These are phyloP conservation scores for Trichoderma polysporum DNA, from an alignment of 2,329 filamentous ascomycete species.

Conservation along the genomic window DNA sequence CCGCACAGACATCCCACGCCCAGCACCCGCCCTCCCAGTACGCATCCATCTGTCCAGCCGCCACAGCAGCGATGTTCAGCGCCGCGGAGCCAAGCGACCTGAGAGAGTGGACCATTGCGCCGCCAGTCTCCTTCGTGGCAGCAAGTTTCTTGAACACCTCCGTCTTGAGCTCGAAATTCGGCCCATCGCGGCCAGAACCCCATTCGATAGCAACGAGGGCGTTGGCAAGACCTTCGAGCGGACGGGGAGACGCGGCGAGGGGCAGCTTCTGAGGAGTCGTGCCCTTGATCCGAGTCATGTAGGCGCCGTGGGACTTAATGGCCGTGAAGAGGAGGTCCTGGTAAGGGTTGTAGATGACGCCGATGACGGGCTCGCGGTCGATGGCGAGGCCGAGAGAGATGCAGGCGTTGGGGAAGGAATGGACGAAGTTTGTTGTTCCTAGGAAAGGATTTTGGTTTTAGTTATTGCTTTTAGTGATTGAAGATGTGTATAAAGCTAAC, in stretches of 20 bases:
- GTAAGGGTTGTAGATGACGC: conserved; percentile 80
- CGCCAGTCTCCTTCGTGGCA: conserved; percentile 59
- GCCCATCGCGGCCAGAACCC: conserved; percentile 66
- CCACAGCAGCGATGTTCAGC: conserved; percentile 71
- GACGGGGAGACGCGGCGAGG: conserved; percentile 48
- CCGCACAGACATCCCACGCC: conserved; percentile 83
- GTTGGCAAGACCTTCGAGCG: conserved; percentile 59
- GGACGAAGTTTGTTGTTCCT: conserved; percentile 74
- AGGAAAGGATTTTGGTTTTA: not conserved
- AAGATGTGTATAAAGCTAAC: too few species aligned
- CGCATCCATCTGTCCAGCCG: conserved; percentile 67
- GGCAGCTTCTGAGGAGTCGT: conserved; percentile 41
- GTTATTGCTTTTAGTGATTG: not conserved
- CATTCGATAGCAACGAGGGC: conserved; percentile 71
- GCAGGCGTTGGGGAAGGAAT: conserved; percentile 71
- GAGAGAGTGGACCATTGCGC: conserved; percentile 74
- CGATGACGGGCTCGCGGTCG: conserved; percentile 60
- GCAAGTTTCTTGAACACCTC: conserved; percentile 63
- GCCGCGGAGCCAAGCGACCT: conserved; percentile 72
- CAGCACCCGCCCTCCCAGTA: conserved; percentile 86
- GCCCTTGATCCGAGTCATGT: conserved; percentile 47
- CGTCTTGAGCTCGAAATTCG: conserved; percentile 69
- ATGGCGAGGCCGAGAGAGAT: conserved; percentile 74
- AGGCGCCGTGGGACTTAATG: conserved; percentile 67
- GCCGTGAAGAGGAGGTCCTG: conserved; percentile 67